These are phyloP conservation scores for Xylaria sp. DNA, from an alignment of 2,329 filamentous ascomycete genomes.

Conservation along the genomic window DNA sequence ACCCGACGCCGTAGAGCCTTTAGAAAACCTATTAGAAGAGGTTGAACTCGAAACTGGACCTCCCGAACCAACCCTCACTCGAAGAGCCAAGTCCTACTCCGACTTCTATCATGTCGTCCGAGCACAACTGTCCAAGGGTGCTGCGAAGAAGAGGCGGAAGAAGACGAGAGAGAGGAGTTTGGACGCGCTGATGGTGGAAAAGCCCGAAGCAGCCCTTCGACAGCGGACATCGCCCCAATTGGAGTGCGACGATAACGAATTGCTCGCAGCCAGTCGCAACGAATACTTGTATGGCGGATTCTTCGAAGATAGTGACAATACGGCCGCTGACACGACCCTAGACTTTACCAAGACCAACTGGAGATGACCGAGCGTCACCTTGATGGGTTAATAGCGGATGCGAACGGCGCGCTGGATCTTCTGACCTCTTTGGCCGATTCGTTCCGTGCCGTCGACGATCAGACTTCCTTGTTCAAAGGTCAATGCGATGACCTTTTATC, in stretches of 20 bases:
- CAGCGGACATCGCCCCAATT: slow-evolving; percentile 38
- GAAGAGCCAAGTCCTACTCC: slow-evolving; percentile 76
- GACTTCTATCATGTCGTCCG: slow-evolving; percentile 71
- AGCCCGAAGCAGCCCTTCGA: slow-evolving; percentile 29
- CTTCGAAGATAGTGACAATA: background rate
- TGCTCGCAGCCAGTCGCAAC: slow-evolving; percentile 81
- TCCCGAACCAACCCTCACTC: slow-evolving; percentile 65
- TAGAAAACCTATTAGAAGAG: slow-evolving; percentile 63
- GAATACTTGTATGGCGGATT: slow-evolving; percentile 70
- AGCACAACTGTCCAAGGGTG: slow-evolving; percentile 58
- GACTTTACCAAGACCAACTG: slow-evolving; percentile 80
- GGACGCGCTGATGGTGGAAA: slow-evolving; percentile 53
- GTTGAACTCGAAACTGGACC: slow-evolving; percentile 58
- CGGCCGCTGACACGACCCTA: slow-evolving; percentile 42
- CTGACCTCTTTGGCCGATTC: slow-evolving; percentile 80
- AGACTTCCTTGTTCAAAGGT: slow-evolving; percentile 90
- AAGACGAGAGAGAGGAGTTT: slow-evolving; percentile 48
- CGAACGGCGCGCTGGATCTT: slow-evolving; percentile 73
- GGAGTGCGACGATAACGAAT: slow-evolving; percentile 65
- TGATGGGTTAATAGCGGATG: slow-evolving; percentile 75
- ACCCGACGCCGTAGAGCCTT: slow-evolving; percentile 55
- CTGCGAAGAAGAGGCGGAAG: slow-evolving; percentile 43
- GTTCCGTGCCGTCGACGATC: slow-evolving; percentile 83
- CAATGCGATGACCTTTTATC: slow-evolving; percentile 87
- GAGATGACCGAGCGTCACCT: slow-evolving; percentile 81